Conservation (phyloP, 257 asterid species). For the Nemophila menziesii region DNA sequence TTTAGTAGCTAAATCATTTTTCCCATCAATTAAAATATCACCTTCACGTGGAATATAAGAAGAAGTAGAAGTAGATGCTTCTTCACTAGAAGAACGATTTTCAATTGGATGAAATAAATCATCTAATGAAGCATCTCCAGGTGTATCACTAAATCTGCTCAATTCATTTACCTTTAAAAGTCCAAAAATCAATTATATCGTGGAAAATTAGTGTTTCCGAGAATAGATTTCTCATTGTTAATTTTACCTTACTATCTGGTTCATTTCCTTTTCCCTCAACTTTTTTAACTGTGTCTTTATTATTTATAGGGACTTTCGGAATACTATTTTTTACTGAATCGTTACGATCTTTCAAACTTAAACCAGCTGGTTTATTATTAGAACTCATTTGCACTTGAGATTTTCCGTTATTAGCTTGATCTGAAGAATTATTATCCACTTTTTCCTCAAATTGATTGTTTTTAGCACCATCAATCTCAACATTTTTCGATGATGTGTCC, state of each 20-base stretch:
- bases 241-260: slow-evolving; percentile 63
- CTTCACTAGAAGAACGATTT: slow-evolving; percentile 36
- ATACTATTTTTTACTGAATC: slow-evolving; percentile 23
- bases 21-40: slow-evolving; percentile 47
- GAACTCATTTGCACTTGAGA: slow-evolving; percentile 24
- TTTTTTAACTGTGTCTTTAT: slow-evolving; percentile 30
- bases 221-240: not conserved
- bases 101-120: slow-evolving; percentile 86
- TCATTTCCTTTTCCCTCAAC: slow-evolving; percentile 47
- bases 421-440: slow-evolving; percentile 28
- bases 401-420: slow-evolving; percentile 59
- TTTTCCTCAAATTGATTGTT: slow-evolving; percentile 31
- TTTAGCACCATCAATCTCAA: slow-evolving; percentile 28
- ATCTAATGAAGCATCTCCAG: slow-evolving; percentile 89
- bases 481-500: slow-evolving; percentile 32
- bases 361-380: slow-evolving; percentile 30
- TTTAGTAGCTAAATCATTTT: slow-evolving; percentile 77
- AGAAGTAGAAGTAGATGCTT: slow-evolving; percentile 73
- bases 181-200: not conserved
- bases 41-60: slow-evolving; percentile 40
- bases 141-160: slow-evolving; percentile 86
- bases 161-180: slow-evolving; percentile 41
- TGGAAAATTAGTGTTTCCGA: too few relatives aligned
- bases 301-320: slow-evolving; percentile 41
- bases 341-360: slow-evolving; percentile 19